Evolutionary conservation across 2,329 filamentous ascomycete species (phyloP), one percentile per base, ranked within the genome.

Genomic region (Trichoderma cornu-damae): DNA sequence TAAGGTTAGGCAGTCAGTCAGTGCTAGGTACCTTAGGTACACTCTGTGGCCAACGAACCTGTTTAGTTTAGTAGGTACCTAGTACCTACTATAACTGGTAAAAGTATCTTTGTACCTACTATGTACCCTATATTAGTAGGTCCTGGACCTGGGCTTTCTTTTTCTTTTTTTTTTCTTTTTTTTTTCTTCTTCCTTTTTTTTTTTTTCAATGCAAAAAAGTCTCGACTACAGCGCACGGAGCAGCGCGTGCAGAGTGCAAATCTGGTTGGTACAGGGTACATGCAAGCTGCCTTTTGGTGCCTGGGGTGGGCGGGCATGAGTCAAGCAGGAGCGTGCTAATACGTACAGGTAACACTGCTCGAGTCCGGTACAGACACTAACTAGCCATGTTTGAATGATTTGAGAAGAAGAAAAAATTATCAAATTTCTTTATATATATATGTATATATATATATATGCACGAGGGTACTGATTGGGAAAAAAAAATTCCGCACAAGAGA

Each of bases 311-410:
- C 16, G 42, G 30, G 51, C 51, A 38, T 42, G 51, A 55, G 51
- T 55, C 51, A 55, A 55, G 51, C 43, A 55, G 32, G 42, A 55
- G 26, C 32, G 30, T 38, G 40, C 51, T 55, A 55, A 55, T n/a
- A 44, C 12, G 49, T n/a, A 11, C 49, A n/a, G n/a, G n/a, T 52
- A 52, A 37, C 38, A 52, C 34, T 55, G 28, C 20, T 47, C 26
- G 51, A 55, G 37, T 55, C 51, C 51, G 51, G 51, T 55, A 40
- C 51, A 42, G n/a, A n/a, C n/a, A n/a, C n/a, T n/a, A n/a, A n/a
- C n/a, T n/a, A n/a, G n/a, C n/a, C n/a, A n/a, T n/a, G n/a, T n/a
- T n/a, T n/a, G n/a, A n/a, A n/a, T n/a, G n/a, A n/a, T n/a, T n/a
- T n/a, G n/a, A n/a, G n/a, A n/a, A n/a, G n/a, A n/a, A n/a, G n/a